phyloP scores from a whole-genome alignment of 495 filamentous ascomycete genomes.

The Glarea lozoyensis region DNA sequence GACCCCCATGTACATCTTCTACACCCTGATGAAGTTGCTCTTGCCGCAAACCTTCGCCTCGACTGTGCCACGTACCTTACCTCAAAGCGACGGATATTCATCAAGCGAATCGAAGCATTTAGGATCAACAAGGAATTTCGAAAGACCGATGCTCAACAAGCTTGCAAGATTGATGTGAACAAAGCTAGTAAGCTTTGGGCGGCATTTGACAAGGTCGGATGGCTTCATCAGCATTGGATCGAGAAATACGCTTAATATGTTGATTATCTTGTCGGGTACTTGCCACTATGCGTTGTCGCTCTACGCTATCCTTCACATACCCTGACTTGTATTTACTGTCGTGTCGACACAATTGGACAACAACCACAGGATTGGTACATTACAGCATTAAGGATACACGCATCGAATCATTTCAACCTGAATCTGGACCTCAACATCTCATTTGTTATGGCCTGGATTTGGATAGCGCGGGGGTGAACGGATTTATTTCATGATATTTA shows the following conservation, averaged over 20 bases:
- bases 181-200: constrained; percentile 95
- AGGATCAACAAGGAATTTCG: constrained; percentile 75
- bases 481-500: no score
- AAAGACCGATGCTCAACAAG: constrained; percentile 96
- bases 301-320: no score
- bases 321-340: no score
- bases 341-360: constrained; percentile 10
- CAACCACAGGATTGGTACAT: constrained; percentile 1
- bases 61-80: constrained; percentile 88
- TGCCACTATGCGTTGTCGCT: no score
- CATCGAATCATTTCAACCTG: constrained; percentile 18
- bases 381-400: constrained; percentile 17
- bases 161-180: constrained; percentile 97
- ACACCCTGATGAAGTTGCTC: constrained; percentile 66
- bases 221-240: constrained; percentile 54
- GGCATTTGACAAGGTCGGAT: constrained; percentile 82
- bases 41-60: constrained; percentile 75
- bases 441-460: constrained; percentile 18
- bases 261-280: no score
- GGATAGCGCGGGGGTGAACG: no score
- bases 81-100: constrained; percentile 91
- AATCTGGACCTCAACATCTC: constrained; percentile 13
- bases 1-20: constrained; percentile 73
- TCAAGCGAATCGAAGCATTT: constrained; percentile 60
- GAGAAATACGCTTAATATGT: constrained; percentile 9